Evolutionary conservation across 1,284 basidiomycete genomes (phyloP).

Genomic region (Xerocomus minutiporus): DNA sequence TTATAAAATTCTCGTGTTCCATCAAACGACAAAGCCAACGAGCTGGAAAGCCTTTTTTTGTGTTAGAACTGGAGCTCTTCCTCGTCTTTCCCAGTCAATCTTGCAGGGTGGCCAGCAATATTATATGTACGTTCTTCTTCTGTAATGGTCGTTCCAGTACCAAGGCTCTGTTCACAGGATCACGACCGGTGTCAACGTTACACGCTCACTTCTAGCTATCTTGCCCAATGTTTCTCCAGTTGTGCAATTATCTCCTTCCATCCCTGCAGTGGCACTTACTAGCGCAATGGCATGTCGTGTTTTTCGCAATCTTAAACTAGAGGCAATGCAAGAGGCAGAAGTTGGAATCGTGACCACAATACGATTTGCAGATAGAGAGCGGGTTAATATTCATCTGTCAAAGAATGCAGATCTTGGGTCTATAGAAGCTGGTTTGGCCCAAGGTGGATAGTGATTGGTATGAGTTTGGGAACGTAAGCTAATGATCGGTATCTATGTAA

Average conservation of each 20-base stretch:
- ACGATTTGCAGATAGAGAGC: conserved; percentile 14
- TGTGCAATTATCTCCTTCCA: conserved; percentile 12
- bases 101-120: conserved; percentile 31
- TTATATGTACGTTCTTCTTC: conserved; percentile 20
- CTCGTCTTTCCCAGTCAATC: conserved; percentile 26
- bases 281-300: conserved; percentile 33
- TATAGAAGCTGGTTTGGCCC: conserved; percentile 1
- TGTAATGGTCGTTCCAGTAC: neutral
- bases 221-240: conserved; percentile 10
- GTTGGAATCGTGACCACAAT: conserved; percentile 16
- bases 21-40: conserved; percentile 2
- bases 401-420: neutral
- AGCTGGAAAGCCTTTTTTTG: conserved; percentile 10
- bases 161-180: conserved; percentile 14
- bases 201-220: conserved; percentile 3
- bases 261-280: conserved; percentile 28
- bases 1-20: conserved; percentile 19
- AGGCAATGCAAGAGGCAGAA: conserved; percentile 10
- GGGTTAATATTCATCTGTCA: neutral
- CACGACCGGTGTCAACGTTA: conserved; percentile 21
- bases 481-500: neutral
- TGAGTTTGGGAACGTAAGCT: neutral
- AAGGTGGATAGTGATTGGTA: neutral
- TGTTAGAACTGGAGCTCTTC: conserved; percentile 13
- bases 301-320: conserved; percentile 32